These are phyloP conservation scores for Angomonas desouzai DNA, from an alignment of 208 protist species.

Conservation along the genomic window DNA sequence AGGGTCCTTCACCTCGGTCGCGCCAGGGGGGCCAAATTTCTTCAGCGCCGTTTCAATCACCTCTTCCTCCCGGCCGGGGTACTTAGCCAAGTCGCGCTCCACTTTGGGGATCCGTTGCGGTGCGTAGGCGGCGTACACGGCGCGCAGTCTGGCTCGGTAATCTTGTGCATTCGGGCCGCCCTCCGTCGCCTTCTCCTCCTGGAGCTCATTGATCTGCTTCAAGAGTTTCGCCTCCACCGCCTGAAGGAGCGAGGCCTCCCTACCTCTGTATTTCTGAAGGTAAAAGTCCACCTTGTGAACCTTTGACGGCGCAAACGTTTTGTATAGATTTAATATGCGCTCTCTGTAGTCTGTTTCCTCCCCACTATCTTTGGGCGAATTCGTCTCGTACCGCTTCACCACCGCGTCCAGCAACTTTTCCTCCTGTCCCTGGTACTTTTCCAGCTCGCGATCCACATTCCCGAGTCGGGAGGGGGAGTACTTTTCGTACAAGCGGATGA, in stretches of 20 bases:
- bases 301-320: conserved; percentile 27
- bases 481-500: conserved; percentile 28
- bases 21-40: conserved; percentile 18
- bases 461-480: conserved; percentile 40
- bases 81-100: conserved; percentile 37
- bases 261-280: conserved; percentile 26
- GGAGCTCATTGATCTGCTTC: neutral
- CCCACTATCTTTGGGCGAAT: conserved; percentile 1
- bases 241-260: conserved; percentile 24
- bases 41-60: conserved; percentile 26
- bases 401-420: conserved; percentile 29
- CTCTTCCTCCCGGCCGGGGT: conserved; percentile 45
- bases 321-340: conserved; percentile 19
- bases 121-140: conserved; percentile 29
- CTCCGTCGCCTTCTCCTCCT: neutral
- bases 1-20: neutral
- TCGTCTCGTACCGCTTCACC: neutral
- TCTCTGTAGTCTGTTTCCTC: conserved; percentile 8
- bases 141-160: conserved; percentile 23
- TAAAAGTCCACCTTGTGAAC: conserved; percentile 24
- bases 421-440: conserved; percentile 39
- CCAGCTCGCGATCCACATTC: conserved; percentile 33
- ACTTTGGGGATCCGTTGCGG: conserved; percentile 22
- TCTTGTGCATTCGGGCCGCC: neutral
- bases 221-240: conserved; percentile 24